These are phyloP conservation scores for Arthrobotrys megalospora DNA, from an alignment of 2,329 filamentous ascomycete genomes.

Conservation along the genomic window DNA sequence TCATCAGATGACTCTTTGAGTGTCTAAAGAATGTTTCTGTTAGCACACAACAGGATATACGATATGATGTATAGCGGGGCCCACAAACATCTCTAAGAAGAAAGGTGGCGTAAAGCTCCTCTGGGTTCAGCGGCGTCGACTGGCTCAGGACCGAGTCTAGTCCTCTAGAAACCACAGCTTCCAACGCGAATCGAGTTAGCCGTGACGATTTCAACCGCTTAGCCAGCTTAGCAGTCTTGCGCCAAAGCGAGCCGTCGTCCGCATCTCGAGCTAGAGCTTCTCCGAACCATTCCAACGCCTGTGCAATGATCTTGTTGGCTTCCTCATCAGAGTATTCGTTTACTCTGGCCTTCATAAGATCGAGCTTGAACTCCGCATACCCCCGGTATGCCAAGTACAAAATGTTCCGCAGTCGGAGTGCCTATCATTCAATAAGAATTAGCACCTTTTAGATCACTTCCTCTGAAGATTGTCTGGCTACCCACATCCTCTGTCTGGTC, in stretches of 20 bases:
- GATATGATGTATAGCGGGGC: neutral
- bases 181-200: constrained; percentile 63
- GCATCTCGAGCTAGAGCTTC: constrained; percentile 63
- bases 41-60: neutral
- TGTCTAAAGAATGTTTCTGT: constrained; percentile 20
- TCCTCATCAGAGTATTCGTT: constrained; percentile 62
- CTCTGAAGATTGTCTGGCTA: constrained; percentile 71
- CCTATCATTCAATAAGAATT: constrained; percentile 74
- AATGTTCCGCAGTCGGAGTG: constrained; percentile 69
- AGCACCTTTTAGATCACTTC: constrained; percentile 80
- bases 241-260: constrained; percentile 64
- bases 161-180: constrained; percentile 61
- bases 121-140: constrained; percentile 61
- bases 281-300: constrained; percentile 64
- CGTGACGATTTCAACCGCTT: constrained; percentile 63
- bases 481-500: constrained; percentile 73
- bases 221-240: constrained; percentile 64
- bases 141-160: constrained; percentile 48
- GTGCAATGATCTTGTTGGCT: constrained; percentile 67
- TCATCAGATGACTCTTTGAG: constrained; percentile 51
- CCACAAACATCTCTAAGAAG: constrained; percentile 61
- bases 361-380: constrained; percentile 90
- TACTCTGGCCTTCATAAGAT: constrained; percentile 71
- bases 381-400: constrained; percentile 97
- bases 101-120: constrained; percentile 63